Base-by-base conservation (phyloP, 2,329 filamentous ascomycete species). In the Neobulgaria alba region DNA sequence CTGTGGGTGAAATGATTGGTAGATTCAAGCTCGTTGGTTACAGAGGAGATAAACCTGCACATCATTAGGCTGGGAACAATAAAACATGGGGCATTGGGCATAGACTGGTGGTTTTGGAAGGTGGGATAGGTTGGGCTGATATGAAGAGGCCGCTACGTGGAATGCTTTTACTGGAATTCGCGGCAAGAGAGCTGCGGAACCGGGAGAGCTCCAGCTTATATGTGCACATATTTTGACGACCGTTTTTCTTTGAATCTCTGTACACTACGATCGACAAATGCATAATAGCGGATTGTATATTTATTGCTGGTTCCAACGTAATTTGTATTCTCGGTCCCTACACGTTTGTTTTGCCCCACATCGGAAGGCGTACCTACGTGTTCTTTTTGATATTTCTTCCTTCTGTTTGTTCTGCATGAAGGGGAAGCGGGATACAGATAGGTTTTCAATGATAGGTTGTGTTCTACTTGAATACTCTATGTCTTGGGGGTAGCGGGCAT, bases 1-100 rank as follows among this genome's bases (percentile, higher is more conserved):
- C 89, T 47, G 78, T 96, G 41, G 92, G 92, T 52, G 89, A 96
- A 75, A 96, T 98, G 66, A 80, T 98, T 58, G 92, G 92, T 58
- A 78, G 89, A 60, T 79, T 92, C 71, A 96, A 98, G 83, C 66
- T 98, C 56, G 74, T 98, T 56, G 92, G 92, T 51, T 98, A 98
- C 75, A 77, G 75, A 66, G 84, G 85, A 61, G 77, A 85, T 62
- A 61, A 63, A 50, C 64, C 64, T 49, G 73, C 72, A 55, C 68
- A 71, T 51, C 74, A 80, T 64, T 77, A 77, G 53, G 41, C 30
- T 26, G 23, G 23, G 7, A 12, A 12, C 12, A 12, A 26, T 26
- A 26, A 7, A 12, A 26, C 12, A 26, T 26, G 23, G 12, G 7
- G 12, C n/a, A n/a, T n/a, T 26, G 23, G 23, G 23, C 7, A 12